phyloP scores from a whole-genome alignment of 768 basidiomycete species.

The Stropharia rugosoannulata region DNA sequence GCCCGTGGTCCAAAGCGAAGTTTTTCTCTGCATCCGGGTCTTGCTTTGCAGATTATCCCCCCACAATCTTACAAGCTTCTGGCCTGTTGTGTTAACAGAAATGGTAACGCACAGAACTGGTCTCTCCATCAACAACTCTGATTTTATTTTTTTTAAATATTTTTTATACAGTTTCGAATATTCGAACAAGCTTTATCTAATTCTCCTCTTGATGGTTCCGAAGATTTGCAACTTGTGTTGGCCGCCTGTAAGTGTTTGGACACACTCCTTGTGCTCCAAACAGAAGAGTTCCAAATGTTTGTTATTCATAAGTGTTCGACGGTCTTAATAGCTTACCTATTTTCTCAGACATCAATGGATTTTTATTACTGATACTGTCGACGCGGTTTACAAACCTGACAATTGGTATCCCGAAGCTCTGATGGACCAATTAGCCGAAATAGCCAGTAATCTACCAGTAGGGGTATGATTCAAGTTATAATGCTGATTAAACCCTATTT shows the following conservation, averaged over 20 bases:
- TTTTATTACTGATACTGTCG: constrained; percentile 96
- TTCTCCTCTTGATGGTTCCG: constrained; percentile 79
- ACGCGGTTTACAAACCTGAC: constrained; percentile 87
- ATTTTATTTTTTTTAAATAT: too few species aligned
- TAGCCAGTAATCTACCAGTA: constrained; percentile 67
- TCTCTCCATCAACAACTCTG: not conserved
- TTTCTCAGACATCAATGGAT: constrained; percentile 89
- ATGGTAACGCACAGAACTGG: constrained; percentile 49
- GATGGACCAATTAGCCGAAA: constrained; percentile 88
- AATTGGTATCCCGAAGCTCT: constrained; percentile 83
- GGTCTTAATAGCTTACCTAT: constrained; percentile 5
- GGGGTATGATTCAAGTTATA: constrained; percentile 22
- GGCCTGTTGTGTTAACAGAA: constrained; percentile 95
- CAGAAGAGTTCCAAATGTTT: constrained; percentile 97
- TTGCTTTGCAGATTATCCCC: constrained; percentile 87
- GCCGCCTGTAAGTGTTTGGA: constrained; percentile 95
- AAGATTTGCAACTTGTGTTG: constrained; percentile 79
- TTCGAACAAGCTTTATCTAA: constrained; percentile 78
- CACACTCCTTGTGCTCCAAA: constrained; percentile 88
- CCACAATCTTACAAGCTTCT: constrained; percentile 92
- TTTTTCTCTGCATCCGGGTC: constrained; percentile 91
- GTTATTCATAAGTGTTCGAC: constrained; percentile 7
- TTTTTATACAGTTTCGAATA: constrained; percentile 72
- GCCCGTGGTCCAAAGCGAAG: constrained; percentile 89
- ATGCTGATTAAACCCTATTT: not conserved